Evolutionary conservation across 768 basidiomycete species (phyloP).

Genomic region (Agrocybe praecox): DNA sequence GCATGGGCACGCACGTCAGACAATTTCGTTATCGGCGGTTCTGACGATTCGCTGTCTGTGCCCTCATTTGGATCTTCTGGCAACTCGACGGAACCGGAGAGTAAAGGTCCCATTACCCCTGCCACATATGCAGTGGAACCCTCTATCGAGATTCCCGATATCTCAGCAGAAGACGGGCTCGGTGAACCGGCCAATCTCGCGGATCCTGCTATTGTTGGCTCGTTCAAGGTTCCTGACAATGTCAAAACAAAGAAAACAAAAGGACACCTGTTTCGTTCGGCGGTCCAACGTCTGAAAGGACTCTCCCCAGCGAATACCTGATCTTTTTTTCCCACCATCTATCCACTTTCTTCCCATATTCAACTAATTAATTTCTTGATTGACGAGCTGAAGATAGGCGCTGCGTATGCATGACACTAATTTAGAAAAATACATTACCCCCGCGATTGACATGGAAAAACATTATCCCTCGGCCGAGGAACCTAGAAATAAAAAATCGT

Average conservation of each 20-base stretch:
- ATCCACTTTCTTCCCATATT: constrained; percentile 2
- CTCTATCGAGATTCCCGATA: constrained; percentile 43
- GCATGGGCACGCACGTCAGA: constrained; percentile 11
- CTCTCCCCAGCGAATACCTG: constrained; percentile 27
- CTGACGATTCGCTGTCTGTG: constrained; percentile 17
- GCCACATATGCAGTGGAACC: constrained; percentile 42
- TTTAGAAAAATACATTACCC: not conserved
- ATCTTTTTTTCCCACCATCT: constrained; percentile 4
- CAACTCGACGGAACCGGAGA: constrained; percentile 34
- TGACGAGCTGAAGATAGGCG: not conserved
- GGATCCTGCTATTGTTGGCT: constrained; percentile 5
- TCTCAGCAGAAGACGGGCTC: constrained; percentile 39
- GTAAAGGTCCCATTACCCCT: constrained; percentile 52
- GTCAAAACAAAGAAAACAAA: constrained; percentile 27
- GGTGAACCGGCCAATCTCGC: constrained; percentile 24
- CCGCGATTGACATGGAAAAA: constrained; percentile 16
- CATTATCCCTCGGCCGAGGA: constrained; percentile 16
- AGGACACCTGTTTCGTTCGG: constrained; percentile 37
- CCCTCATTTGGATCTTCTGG: constrained; percentile 19
- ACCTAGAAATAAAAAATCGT: constrained; percentile 8
- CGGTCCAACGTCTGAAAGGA: constrained; percentile 38
- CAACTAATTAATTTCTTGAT: not conserved
- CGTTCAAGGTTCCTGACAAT: constrained; percentile 6
- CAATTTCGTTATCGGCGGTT: constrained; percentile 17
- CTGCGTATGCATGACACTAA: not conserved